phyloP scores from a whole-genome alignment of 495 filamentous ascomycete species.

The Neurospora cerealis region DNA sequence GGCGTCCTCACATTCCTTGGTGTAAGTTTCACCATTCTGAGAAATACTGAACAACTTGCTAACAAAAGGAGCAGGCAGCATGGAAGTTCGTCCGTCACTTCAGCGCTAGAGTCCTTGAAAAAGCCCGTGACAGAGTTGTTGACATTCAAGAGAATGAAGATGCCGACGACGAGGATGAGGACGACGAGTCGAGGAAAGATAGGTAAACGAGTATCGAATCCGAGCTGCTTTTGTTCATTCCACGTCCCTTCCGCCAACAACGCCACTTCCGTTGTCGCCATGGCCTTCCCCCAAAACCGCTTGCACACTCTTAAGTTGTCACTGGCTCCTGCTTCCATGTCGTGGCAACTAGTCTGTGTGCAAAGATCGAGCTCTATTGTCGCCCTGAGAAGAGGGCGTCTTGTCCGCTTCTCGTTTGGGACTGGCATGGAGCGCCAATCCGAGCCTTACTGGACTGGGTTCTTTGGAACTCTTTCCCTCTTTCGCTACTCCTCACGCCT shows the following conservation, averaged over 20 bases:
- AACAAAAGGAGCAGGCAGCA: conserved; percentile 47
- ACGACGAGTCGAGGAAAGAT: conserved; percentile 19
- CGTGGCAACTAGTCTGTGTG: conserved; percentile 91
- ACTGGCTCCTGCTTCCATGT: conserved; percentile 56
- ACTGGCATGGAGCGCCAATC: conserved; percentile 13
- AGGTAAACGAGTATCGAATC: conserved; percentile 1
- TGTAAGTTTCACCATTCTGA: conserved; percentile 42
- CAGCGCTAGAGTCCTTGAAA: conserved; percentile 59
- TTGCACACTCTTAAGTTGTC: conserved; percentile 94
- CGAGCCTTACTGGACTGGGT: conserved; percentile 1
- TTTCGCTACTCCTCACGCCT: background rate
- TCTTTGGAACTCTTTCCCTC: conserved; percentile 8
- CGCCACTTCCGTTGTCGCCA: background rate
- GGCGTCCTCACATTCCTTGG: conserved; percentile 74
- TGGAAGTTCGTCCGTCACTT: conserved; percentile 69
- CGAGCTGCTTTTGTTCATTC: background rate
- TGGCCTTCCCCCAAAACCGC: conserved; percentile 5
- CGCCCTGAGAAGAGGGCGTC: conserved; percentile 30
- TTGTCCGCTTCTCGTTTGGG: conserved; percentile 25
- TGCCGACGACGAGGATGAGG: conserved; percentile 57
- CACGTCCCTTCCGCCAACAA: background rate
- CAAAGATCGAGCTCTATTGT: conserved; percentile 56
- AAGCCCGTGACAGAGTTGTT: conserved; percentile 65
- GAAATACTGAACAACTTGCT: conserved; percentile 5
- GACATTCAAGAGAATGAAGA: conserved; percentile 66